Conservation (phyloP, 768 basidiomycete genomes). For the Hortiboletus campestris region DNA sequence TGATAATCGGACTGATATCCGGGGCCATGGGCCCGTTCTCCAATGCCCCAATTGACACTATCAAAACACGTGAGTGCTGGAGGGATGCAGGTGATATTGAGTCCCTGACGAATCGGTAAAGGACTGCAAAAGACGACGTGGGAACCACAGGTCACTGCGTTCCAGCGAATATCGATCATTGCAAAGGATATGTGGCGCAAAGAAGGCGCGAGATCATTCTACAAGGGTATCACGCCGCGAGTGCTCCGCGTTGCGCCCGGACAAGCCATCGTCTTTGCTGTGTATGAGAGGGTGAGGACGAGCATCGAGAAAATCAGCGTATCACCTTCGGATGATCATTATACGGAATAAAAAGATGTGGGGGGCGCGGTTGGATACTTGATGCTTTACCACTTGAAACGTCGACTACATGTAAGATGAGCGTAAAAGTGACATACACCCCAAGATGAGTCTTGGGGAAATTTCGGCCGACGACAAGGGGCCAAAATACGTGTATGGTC, state of each 20-base stretch:
- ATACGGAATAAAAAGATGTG: slow-evolving; percentile 53
- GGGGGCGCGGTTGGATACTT: neutral
- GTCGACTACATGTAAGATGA: no score
- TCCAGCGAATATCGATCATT: slow-evolving; percentile 77
- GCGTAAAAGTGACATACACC: no score
- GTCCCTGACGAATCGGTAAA: slow-evolving; percentile 23
- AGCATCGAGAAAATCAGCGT: slow-evolving; percentile 68
- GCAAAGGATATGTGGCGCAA: slow-evolving; percentile 90
- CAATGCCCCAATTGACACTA: slow-evolving; percentile 93
- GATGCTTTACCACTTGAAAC: neutral
- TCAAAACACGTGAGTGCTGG: slow-evolving; percentile 80
- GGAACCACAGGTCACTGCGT: slow-evolving; percentile 68
- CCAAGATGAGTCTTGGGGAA: no score
- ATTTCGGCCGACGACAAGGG: no score
- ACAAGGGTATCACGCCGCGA: slow-evolving; percentile 97
- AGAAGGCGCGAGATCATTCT: slow-evolving; percentile 89
- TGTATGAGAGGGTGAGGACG: slow-evolving; percentile 85
- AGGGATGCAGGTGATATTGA: neutral
- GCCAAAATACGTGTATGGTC: no score
- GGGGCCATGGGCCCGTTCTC: slow-evolving; percentile 99
- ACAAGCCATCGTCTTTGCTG: slow-evolving; percentile 95
- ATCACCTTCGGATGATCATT: slow-evolving; percentile 57
- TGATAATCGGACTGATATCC: slow-evolving; percentile 91
- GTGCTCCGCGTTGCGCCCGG: slow-evolving; percentile 96
- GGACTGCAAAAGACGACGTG: slow-evolving; percentile 86